A percentile compares a stretch with the other conserved stretches of the same genome.
phyloP scores from a whole-genome alignment of 2,329 filamentous ascomycete species.

The Botrytis aclada region DNA sequence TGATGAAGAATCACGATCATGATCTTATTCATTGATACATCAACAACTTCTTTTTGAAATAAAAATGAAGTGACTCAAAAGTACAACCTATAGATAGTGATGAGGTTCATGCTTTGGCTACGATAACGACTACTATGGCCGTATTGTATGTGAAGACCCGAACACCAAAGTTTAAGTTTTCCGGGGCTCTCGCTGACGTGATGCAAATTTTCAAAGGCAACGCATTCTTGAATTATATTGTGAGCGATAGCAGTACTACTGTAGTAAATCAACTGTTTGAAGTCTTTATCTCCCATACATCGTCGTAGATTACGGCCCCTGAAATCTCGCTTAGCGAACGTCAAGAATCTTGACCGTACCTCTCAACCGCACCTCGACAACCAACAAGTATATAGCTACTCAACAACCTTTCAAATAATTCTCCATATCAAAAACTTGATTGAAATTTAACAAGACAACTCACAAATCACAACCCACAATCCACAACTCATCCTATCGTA shows the following conservation, averaged over 20 bases:
- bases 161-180: neutral
- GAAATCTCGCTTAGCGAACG: neutral
- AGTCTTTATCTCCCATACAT: neutral
- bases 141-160: rapidly evolving
- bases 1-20: too few relatives aligned
- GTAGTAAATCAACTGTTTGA: neutral
- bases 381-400: neutral
- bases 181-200: rapidly evolving
- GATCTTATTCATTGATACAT: too few relatives aligned
- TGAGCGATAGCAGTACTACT: neutral
- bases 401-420: neutral
- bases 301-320: neutral
- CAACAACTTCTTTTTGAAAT: too few relatives aligned
- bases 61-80: too few relatives aligned
- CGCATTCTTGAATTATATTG: neutral
- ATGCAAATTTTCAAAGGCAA: neutral
- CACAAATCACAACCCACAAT: too few relatives aligned
- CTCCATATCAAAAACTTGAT: neutral
- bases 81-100: neutral
- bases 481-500: neutral
- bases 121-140: neutral
- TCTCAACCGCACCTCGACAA: neutral
- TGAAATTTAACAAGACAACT: neutral
- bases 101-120: neutral
- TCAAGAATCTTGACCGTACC: neutral